phyloP scores from a whole-genome alignment of 495 filamentous ascomycete species.

The Staphylotrichum tortipilum region DNA sequence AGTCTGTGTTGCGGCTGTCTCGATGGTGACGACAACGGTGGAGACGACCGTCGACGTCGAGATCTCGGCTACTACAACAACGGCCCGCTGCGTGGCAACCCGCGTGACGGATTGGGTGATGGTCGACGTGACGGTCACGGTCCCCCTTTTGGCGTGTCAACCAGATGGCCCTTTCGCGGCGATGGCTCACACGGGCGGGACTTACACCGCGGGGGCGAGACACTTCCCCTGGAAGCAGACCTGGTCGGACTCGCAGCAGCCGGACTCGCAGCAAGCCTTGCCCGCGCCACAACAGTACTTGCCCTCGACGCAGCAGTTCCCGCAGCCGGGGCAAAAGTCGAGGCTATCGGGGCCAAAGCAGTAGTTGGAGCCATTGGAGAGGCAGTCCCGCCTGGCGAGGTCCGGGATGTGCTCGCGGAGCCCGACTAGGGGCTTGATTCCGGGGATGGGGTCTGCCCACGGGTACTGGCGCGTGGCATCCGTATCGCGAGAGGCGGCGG shows the following conservation, averaged over 20 bases:
- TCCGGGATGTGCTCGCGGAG: constrained; percentile 8
- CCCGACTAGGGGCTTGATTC: constrained; percentile 13
- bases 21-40: constrained; percentile 19
- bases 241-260: constrained; percentile 23
- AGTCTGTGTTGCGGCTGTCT: constrained; percentile 20
- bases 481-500: neutral
- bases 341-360: constrained; percentile 24
- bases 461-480: neutral
- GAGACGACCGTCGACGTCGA: constrained; percentile 19
- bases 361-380: constrained; percentile 27
- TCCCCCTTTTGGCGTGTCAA: constrained; percentile 7
- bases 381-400: constrained; percentile 19
- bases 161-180: neutral
- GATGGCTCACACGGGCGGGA: neutral
- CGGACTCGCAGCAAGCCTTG: constrained; percentile 20
- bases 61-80: constrained; percentile 17
- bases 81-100: constrained; percentile 18
- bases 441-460: constrained; percentile 14
- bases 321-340: constrained; percentile 21
- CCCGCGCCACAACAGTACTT: constrained; percentile 18
- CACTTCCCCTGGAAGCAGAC: constrained; percentile 24
- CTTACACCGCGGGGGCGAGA: constrained; percentile 18
- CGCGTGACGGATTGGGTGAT: constrained; percentile 10
- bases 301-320: constrained; percentile 23
- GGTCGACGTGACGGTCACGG: constrained; percentile 19